Evolutionary conservation across 1,139 yeast species (phyloP).

Genomic region (Yamadazyma mexicana): DNA sequence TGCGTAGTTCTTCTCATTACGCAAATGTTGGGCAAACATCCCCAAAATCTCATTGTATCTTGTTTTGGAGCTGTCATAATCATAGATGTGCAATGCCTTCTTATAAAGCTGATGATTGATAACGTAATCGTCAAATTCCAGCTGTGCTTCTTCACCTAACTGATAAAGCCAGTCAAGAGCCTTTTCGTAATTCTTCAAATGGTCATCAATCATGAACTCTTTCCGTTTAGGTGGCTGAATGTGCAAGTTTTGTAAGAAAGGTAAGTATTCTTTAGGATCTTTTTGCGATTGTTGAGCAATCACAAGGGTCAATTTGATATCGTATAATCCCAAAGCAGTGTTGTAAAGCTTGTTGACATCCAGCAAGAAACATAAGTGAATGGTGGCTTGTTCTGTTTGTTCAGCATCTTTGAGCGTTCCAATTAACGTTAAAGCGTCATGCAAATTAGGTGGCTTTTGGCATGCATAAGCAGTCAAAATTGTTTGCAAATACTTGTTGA

Average conservation of each 20-base stretch:
- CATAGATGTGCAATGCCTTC: slow-evolving; percentile 63
- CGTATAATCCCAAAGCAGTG: slow-evolving; percentile 79
- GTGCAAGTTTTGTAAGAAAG: slow-evolving; percentile 81
- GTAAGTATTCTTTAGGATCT: slow-evolving; percentile 96
- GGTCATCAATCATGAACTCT: slow-evolving; percentile 76
- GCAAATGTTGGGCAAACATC: slow-evolving; percentile 63
- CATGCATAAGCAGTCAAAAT: slow-evolving; percentile 91
- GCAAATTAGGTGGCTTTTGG: slow-evolving; percentile 82
- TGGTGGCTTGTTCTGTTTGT: slow-evolving; percentile 62
- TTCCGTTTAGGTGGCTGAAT: slow-evolving; percentile 65
- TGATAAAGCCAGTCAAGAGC: slow-evolving; percentile 70
- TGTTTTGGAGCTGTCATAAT: slow-evolving; percentile 44
- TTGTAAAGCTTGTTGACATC: slow-evolving; percentile 84
- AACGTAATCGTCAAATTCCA: slow-evolving; percentile 70
- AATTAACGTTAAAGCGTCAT: slow-evolving; percentile 68
- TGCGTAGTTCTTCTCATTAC: slow-evolving; percentile 51
- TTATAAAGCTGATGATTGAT: slow-evolving; percentile 73
- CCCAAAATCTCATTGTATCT: slow-evolving; percentile 57
- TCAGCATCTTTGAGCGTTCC: slow-evolving; percentile 46
- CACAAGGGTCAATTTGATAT: slow-evolving; percentile 73
- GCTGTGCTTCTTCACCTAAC: slow-evolving; percentile 46
- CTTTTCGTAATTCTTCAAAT: slow-evolving; percentile 62
- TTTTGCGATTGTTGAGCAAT: slow-evolving; percentile 96
- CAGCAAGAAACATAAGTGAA: slow-evolving; percentile 86
- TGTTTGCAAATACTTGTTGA: slow-evolving; percentile 66